Evolutionary conservation across 768 basidiomycete genomes (phyloP).

Genomic region (Lentinula guzmanii): DNA sequence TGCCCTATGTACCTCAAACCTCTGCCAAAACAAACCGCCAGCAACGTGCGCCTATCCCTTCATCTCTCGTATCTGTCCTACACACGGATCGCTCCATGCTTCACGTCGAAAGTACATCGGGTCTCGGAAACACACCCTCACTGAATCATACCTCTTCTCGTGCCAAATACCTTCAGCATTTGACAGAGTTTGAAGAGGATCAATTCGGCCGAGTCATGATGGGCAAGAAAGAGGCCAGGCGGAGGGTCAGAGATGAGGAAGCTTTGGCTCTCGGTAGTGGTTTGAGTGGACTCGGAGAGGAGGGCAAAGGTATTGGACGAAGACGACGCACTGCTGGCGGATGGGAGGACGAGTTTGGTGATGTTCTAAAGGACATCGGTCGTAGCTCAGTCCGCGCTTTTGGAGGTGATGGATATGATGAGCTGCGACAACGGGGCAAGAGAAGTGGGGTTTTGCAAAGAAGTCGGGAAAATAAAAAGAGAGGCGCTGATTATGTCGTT

Average conservation of each 20-base stretch:
- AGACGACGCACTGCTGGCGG: conserved; percentile 61
- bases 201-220: conserved; percentile 89
- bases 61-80: conserved; percentile 49
- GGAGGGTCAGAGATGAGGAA: conserved; percentile 75
- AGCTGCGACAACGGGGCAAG: conserved; percentile 62
- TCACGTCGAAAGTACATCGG: conserved; percentile 53
- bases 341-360: conserved; percentile 80
- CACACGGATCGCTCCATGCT: conserved; percentile 51
- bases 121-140: conserved; percentile 43
- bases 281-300: conserved; percentile 27
- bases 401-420: conserved; percentile 75
- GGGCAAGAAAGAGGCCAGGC: conserved; percentile 79
- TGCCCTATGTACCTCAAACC: conserved; percentile 68
- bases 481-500: conserved; percentile 18
- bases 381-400: conserved; percentile 25
- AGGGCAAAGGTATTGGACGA: conserved; percentile 35
- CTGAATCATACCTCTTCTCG: conserved; percentile 59
- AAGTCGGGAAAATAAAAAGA: conserved; percentile 31
- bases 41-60: conserved; percentile 53
- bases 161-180: conserved; percentile 73
- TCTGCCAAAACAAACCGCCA: conserved; percentile 41
- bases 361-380: conserved; percentile 50
- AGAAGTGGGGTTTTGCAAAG: conserved; percentile 56
- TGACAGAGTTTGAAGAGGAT: conserved; percentile 90
- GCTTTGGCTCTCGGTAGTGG: conserved; percentile 83